Evolutionary conservation across 2,329 filamentous ascomycete species (phyloP).

Genomic region (Epichloe scottii): DNA sequence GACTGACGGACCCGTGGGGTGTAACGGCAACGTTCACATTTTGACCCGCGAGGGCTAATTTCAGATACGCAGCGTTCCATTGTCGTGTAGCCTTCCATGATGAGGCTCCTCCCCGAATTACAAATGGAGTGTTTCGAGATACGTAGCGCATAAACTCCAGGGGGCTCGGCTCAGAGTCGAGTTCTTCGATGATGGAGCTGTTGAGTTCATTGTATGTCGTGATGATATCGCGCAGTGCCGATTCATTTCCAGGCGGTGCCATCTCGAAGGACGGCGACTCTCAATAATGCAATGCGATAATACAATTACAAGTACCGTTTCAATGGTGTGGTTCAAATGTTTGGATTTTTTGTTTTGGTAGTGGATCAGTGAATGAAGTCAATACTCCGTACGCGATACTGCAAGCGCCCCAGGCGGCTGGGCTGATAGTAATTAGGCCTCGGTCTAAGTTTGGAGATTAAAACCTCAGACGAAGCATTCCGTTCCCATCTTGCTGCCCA

Average conservation of each 20-base stretch:
- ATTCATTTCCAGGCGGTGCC: constrained; percentile 3
- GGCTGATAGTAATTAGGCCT: too few species aligned
- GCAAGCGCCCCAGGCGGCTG: too few species aligned
- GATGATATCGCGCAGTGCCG: constrained; percentile 38
- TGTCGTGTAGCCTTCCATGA: constrained; percentile 48
- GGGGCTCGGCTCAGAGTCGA: constrained; percentile 53
- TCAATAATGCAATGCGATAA: too few species aligned
- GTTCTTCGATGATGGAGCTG: constrained; percentile 42
- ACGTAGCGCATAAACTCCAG: constrained; percentile 74
- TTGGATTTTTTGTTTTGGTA: too few species aligned
- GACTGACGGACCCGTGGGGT: constrained; percentile 42
- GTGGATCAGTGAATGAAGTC: too few species aligned
- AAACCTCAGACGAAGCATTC: too few species aligned
- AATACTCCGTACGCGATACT: too few species aligned
- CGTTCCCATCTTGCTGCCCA: too few species aligned
- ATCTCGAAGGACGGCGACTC: not conserved
- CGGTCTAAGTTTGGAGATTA: too few species aligned
- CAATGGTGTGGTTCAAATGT: too few species aligned
- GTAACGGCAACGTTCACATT: constrained; percentile 66
- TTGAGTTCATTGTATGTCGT: constrained; percentile 66
- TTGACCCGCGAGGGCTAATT: constrained; percentile 37
- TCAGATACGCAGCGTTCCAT: constrained; percentile 53
- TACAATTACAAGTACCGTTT: too few species aligned
- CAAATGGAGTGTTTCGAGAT: constrained; percentile 60
- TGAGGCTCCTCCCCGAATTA: constrained; percentile 49